Evolutionary conservation across 2,329 filamentous ascomycete genomes (phyloP), one percentile per base, ranked within the genome.

Genomic region (Alternaria solani): DNA sequence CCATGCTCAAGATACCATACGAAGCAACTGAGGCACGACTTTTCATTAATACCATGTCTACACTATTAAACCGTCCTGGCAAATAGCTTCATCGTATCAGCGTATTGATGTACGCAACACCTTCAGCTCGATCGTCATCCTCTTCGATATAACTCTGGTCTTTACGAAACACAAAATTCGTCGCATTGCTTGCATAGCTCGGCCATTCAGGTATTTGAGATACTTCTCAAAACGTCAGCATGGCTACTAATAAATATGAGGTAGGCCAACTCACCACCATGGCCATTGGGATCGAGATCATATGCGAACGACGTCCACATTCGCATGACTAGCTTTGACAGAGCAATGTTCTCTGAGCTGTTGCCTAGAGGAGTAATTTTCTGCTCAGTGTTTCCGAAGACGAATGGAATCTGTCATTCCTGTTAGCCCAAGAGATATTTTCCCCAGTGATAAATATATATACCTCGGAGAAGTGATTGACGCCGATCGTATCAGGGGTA

Each of bases 301-400:
- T 75, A 69, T 1, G 66, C 70, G 41, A 75, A 75, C 2, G 72
- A 67, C 0, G 71, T 68, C 73, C 73, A 75, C 71, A 74, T 75
- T 20, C 73, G 61, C 48, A 69, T 73, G 4, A 75, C 69, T 0
- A 72, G 46, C 6, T 66, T 58, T 0, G 71, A 74, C n/a, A 74
- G 58, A 12, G 49, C 55, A 2, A 69, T 30, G 7, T 74, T 70
- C 28, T 60, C 70, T 1, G 67, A 51, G 23, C 55, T 66, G 5
- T 73, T 72, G 0, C 72, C 72, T 14, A 75, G 53, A 0, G 71
- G 72, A 1, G 72, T 75, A 7, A 75, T 65, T 6, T 61, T 62
- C 46, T 74, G 72, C 25, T 71, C 48, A 0, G 65, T 65, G 14
- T 75, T 75, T 6, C 73, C 73, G 47, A 75, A 75, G 0, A 74